Evolutionary conservation across 441 rosid genomes (phyloP), one percentile per base, ranked within the genome.

Genomic region (Populus hybrid): DNA sequence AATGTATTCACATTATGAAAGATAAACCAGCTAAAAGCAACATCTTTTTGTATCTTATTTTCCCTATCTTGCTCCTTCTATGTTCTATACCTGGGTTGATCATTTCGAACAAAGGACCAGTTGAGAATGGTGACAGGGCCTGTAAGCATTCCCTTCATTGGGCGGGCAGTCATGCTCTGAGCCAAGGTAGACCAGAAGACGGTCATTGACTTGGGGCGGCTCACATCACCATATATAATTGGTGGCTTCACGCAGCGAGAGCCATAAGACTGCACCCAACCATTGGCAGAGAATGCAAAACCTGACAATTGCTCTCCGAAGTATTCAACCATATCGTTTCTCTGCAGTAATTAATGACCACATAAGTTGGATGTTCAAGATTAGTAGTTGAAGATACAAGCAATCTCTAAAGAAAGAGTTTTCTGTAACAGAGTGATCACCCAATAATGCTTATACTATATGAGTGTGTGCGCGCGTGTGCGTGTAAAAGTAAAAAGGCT

Each of bases 101-200:
- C 98, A 72, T 95, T 95, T 69, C 98, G 84, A 70, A 95, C 97
- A 24, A 95, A 95, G 69, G 98, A 95, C 98, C 98, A 95, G 90
- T 95, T 94, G 73, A 95, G 92, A 80, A 95, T 95, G 78, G 98
- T 95, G 77, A 95, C 99, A 5, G 99, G 99, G 40, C 98, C 98
- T 5, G 98, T 95, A 84, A 95, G 98, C 99, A 95, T 95, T 69
- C 99, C 99, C 90, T 95, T 95, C 99, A 95, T 95, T 65, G 98
- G 98, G 86, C 97, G 95, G 69, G 86, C 59, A 36, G 99, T 92
- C 97, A 95, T 89, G 89, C 98, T 92, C 82, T 94, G 99, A 30
- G 98, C 99, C 21, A 83, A 75, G 34, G 98, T 86, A 21, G 99
- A 95, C 99, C 98, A 95, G 91, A 90, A 93, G 71, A 95, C 97